Percentiles rank a stretch among this genome's conserved stretches.
Conservation (phyloP, 1,284 basidiomycete species). For the Ceratobasidium sp. region DNA sequence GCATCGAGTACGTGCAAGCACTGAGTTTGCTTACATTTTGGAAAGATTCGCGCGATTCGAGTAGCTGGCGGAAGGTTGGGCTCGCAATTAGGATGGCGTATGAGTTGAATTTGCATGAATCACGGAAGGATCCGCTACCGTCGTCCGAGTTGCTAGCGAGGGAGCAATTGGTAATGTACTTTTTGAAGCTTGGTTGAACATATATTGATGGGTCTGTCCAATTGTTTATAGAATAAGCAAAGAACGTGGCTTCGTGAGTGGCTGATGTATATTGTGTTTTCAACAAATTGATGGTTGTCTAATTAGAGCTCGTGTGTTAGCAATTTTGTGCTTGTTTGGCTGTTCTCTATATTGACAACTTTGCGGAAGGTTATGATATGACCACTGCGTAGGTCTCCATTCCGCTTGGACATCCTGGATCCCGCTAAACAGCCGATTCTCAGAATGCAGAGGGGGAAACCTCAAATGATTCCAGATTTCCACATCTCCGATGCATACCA, state of each 20-base stretch:
- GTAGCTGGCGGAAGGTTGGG: constrained; percentile 48
- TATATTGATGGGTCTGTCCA: neutral
- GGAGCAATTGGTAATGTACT: constrained; percentile 40
- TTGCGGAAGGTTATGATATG: constrained; percentile 22
- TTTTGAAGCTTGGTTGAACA: neutral
- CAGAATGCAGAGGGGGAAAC: constrained; percentile 29
- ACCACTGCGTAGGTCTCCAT: constrained; percentile 18
- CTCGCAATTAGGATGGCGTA: constrained; percentile 48
- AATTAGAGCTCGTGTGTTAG: constrained; percentile 29
- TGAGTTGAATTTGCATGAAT: constrained; percentile 48
- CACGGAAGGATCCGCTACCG: constrained; percentile 45
- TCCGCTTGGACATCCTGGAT: neutral
- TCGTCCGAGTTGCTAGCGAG: constrained; percentile 44
- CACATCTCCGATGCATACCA: neutral
- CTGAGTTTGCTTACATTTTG: constrained; percentile 51
- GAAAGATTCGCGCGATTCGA: constrained; percentile 51
- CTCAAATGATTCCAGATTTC: constrained; percentile 29
- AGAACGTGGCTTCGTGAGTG: constrained; percentile 45
- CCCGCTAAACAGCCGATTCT: neutral
- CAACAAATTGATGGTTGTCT: neutral
- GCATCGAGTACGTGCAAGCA: constrained; percentile 51
- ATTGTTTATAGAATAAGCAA: constrained; percentile 41
- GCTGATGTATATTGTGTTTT: neutral
- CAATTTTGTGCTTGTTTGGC: neutral
- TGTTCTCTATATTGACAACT: neutral